Evolutionary conservation across 371 early-diverging fungal genomes (phyloP), one percentile per base, ranked within the genome.

Genomic region (Chytridium lagenaria): DNA sequence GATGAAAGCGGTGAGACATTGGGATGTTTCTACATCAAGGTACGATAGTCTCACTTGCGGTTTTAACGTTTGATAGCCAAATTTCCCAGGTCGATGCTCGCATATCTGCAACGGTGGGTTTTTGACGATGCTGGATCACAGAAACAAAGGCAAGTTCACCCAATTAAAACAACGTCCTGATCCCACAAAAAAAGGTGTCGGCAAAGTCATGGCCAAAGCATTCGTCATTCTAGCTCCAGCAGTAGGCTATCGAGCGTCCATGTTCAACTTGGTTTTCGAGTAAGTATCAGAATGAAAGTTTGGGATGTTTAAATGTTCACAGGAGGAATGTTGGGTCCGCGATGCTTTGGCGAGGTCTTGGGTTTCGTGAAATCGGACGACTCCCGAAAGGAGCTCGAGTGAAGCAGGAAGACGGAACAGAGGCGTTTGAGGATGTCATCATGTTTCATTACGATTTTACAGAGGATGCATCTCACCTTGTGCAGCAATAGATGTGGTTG

Each of bases 261-360:
- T 93, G 78, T 93, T 93, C 80, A 93, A 93, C 71, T 84, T 93
- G 2, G 93, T 93, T 22, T 93, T 92, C 84, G 78, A 69, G 59
- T 69, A 40, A 36, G 64, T 5, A 26, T 30, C 19, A 2, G 23
- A 22, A 22, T 50, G 51, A n/a, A 40, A 22, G 16, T 19, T 33
- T 10, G 10, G n/a, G 37, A 33, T 28, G 40, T 36, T 88, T 75
- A 1, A 33, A 1, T 33, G 1, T 16, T 7, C 50, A 23, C 49
- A 73, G 73, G 73, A 88, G 83, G 59, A 92, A 93, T 72, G 81
- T 77, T 26, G 88, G 89, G 16, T 90, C 90, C 0, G 85, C 92
- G 64, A 73, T 80, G 22, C 83, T 92, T 37, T 92, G 92, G 92
- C 79, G 80, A 39, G 76, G 77, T n/a, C 79, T 90, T 12, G 92